Percentiles rank a stretch among this genome's conserved stretches.
Conservation (phyloP, 225 moss, liverwort and hornwort species). For the Physcomitrium patens region DNA sequence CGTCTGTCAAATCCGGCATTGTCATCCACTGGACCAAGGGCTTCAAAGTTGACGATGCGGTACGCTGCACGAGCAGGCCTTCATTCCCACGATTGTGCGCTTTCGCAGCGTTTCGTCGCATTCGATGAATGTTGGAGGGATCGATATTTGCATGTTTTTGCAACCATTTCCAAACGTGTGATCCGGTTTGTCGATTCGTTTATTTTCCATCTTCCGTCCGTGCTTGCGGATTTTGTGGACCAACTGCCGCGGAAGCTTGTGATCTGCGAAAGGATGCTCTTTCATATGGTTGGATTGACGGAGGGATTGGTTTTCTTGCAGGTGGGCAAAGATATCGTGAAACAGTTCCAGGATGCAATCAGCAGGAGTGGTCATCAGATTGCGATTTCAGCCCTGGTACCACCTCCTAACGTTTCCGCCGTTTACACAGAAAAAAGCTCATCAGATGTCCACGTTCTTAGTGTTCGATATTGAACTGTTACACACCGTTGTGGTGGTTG, state of each 20-base stretch:
- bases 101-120: background rate
- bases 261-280: too few relatives aligned
- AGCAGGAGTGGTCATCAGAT: conserved; percentile 55
- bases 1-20: conserved; percentile 84
- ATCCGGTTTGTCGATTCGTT: background rate
- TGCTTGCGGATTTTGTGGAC: background rate
- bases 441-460: too few relatives aligned
- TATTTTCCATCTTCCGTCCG: background rate
- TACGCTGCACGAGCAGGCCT: conserved; percentile 15
- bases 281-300: too few relatives aligned
- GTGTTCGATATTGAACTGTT: too few relatives aligned
- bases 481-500: too few relatives aligned
- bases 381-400: conserved; percentile 60
- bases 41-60: conserved; percentile 94
- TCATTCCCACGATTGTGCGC: background rate
- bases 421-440: background rate
- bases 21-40: conserved; percentile 99
- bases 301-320: conserved; percentile 20
- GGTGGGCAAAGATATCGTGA: conserved; percentile 67
- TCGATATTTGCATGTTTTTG: too few relatives aligned
- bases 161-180: background rate
- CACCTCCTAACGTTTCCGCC: background rate
- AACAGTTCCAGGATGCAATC: conserved; percentile 66
- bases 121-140: too few relatives aligned
- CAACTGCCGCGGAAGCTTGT: too few relatives aligned